Percentiles rank a stretch among this genome's conserved stretches.
phyloP scores from a whole-genome alignment of 2,329 filamentous ascomycete genomes.

The Hymenoscyphus fraxineus region DNA sequence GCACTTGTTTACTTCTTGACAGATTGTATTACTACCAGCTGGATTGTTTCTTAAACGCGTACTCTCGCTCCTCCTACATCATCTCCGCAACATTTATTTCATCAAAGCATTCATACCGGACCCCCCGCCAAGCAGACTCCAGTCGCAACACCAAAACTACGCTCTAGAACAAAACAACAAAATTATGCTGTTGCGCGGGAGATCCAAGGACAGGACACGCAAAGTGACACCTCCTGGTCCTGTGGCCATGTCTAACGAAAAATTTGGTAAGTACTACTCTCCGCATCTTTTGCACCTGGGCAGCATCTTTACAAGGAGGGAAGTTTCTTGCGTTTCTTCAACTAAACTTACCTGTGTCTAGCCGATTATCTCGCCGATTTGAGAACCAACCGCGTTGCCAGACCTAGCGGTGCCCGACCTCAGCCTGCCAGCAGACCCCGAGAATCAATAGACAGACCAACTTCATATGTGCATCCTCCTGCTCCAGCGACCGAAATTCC shows the following conservation, averaged over 20 bases:
- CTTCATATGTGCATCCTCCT: constrained; percentile 8
- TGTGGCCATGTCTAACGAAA: constrained; percentile 62
- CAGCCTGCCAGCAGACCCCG: constrained; percentile 43
- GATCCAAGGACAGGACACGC: constrained; percentile 37
- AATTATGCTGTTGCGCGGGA: constrained; percentile 31
- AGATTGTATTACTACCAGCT: neutral
- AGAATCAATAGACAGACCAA: constrained; percentile 20
- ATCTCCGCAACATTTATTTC: neutral
- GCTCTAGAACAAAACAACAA: neutral
- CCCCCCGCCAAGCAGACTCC: neutral
- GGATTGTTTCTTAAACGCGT: neutral
- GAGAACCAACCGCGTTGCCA: constrained; percentile 61
- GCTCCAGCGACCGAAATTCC: constrained; percentile 14
- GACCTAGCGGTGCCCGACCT: constrained; percentile 69
- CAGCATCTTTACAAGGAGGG: no score
- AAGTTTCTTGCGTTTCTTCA: neutral
- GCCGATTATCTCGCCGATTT: constrained; percentile 69
- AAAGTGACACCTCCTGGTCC: constrained; percentile 60
- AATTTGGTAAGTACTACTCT: constrained; percentile 53
- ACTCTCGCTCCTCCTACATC: neutral
- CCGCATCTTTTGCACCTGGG: neutral
- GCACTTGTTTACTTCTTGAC: neutral
- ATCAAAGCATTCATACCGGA: neutral
- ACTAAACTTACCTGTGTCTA: constrained; percentile 36
- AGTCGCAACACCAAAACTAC: neutral